Base-by-base conservation (phyloP, 495 filamentous ascomycete genomes). In the Neurospora sp. region DNA sequence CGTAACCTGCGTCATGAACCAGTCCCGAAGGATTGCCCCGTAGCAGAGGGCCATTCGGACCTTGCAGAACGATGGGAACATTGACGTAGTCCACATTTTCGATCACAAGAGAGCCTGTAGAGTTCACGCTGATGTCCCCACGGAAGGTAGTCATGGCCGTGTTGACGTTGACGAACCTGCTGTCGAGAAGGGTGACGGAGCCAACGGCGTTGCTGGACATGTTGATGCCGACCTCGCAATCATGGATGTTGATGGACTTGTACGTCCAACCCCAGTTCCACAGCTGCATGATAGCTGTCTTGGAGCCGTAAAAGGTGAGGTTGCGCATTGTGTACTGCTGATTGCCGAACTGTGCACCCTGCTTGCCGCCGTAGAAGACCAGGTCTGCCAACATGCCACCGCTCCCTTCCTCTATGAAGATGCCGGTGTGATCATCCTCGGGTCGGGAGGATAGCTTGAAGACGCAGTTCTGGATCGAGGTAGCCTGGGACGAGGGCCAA, bases 401-500 rank as follows among this genome's bases (percentile, higher is more conserved):
- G 59, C 91, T 93, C 7, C 92, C 90, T 79, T 87, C 86, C 76
- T 94, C 91, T 77, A 92, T 90, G 76, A 92, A 93, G 20, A 94
- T 78, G 53, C 93, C 92, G 72, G 89, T 85, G 68, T 97, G 94
- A 73, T 89, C 83, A 20, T 86, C 90, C 18, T 86, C 88, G 5
- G 81, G 80, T 8, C 82, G 82, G n/a, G 73, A 35, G 22, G 79
- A 84, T 89, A 97, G 93, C 76, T 91, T 86, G 81, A 98, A 94
- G 42, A 88, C 87, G 71, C 96, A 89, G 79, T 97, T 97, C 79
- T 97, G 93, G 70, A 96, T 82, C 72, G 89, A 91, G 11, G 94
- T 97, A 5, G 95, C 96, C 75, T 98, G 95, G 68, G 92, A 92
- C 1, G 97, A 93, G 75, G 97, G 96, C 94, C 94, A 98, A 78